Conservation (phyloP, 768 basidiomycete genomes). For the Galerina sulciceps region DNA sequence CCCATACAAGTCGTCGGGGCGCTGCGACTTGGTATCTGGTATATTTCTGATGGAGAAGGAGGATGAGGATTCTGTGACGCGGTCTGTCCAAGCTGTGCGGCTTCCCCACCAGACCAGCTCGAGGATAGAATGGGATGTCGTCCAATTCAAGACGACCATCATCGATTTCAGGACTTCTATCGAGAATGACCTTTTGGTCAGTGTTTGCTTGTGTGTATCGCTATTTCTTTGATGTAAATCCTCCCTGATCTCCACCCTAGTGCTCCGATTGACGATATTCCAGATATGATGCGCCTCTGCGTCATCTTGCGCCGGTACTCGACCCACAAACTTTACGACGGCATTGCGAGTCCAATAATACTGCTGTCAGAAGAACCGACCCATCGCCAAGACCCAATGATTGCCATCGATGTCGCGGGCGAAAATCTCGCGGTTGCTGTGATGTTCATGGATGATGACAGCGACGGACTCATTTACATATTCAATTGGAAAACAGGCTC, state of each 20-base stretch:
- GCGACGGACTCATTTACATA: neutral
- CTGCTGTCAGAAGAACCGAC: neutral
- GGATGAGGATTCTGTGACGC: neutral
- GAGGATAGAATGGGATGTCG: neutral
- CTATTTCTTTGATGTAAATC: neutral
- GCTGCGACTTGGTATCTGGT: constrained; percentile 19
- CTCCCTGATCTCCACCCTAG: too few species aligned
- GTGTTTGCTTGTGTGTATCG: constrained; percentile 15
- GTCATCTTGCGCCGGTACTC: too few species aligned
- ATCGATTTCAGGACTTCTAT: constrained; percentile 23
- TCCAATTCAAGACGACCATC: constrained; percentile 11
- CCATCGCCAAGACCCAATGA: neutral
- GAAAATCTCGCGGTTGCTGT: constrained; percentile 5
- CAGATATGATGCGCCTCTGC: too few species aligned
- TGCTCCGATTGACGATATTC: too few species aligned
- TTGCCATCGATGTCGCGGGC: neutral
- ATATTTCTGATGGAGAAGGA: constrained; percentile 13
- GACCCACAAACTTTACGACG: neutral
- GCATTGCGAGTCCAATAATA: neutral
- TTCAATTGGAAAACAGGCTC: neutral
- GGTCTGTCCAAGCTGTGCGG: neutral
- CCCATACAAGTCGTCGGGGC: neutral
- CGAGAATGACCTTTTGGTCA: constrained; percentile 23
- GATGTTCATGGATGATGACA: neutral
- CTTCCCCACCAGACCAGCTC: neutral